Conservation (phyloP, 441 rosid species). For the Euphorbia schlechtendalii region DNA sequence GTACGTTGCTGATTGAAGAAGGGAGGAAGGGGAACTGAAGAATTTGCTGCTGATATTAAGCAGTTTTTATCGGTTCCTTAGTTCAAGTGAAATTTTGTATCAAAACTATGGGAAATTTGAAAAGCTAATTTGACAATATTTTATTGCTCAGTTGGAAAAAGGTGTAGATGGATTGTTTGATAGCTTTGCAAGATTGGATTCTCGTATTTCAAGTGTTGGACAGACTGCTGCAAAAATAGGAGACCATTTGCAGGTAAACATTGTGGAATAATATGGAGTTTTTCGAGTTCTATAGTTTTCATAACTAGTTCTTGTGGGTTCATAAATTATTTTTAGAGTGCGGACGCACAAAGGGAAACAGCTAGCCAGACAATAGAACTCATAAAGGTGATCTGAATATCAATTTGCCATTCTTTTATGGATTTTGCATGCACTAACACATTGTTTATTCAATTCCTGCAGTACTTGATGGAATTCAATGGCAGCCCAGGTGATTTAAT, state of each 20-base stretch:
- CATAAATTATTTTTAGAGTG: conserved; percentile 88
- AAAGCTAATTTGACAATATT: conserved; percentile 6
- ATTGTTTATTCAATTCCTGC: conserved; percentile 29
- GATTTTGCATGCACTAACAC: conserved; percentile 20
- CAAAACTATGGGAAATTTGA: neutral
- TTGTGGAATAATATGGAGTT: conserved; percentile 1
- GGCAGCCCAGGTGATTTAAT: conserved; percentile 98
- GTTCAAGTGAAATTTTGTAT: too few relatives aligned
- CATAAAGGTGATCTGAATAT: conserved; percentile 59
- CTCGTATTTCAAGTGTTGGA: conserved; percentile 98
- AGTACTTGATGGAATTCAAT: conserved; percentile 98
- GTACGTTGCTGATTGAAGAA: neutral
- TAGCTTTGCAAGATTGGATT: conserved; percentile 98
- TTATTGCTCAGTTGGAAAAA: conserved; percentile 64
- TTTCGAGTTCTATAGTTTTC: conserved; percentile 3
- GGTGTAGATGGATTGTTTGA: conserved; percentile 95
- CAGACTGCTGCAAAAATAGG: conserved; percentile 99
- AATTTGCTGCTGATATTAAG: neutral
- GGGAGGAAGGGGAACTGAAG: neutral
- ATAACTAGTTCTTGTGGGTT: conserved; percentile 9
- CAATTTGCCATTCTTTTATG: conserved; percentile 13
- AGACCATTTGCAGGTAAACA: conserved; percentile 91
- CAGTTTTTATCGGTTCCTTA: neutral
- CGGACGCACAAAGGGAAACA: conserved; percentile 98
- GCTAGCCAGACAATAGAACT: conserved; percentile 98